Base-by-base conservation (phyloP, 441 rosid species). In the Arabidopsis lyrata region DNA sequence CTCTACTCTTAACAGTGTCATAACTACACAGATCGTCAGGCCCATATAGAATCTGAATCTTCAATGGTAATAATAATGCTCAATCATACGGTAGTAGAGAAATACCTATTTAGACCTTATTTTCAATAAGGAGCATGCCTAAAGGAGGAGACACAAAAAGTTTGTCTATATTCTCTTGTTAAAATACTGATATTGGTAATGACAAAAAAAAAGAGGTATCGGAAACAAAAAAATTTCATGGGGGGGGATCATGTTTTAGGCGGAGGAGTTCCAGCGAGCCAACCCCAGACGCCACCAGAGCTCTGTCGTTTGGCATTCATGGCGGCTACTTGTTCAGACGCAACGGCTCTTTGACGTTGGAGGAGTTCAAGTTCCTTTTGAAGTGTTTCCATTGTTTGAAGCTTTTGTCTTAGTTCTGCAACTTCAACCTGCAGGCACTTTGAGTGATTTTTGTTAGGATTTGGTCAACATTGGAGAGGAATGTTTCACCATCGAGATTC, bases 221-320 rank as follows among this genome's bases (percentile, higher is more conserved):
- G 55, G 48, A 8, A 53, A 53, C 55, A 63, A 64, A 11, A 11
- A 45, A 8, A 4, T 1, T 22, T 73, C 67, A 68, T 2, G 58
- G 72, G 72, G 72, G 72, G 3, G 70, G 45, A 34, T 86, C 86
- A 22, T 55, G 83, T n/a, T 75, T 78, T 59, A 18, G 35, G 65
- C 68, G 80, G 81, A 52, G 98, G 88, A 56, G 83, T 49, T 70
- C 99, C 98, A 0, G 97, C 91, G 35, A 95, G 88, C 99, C 99
- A 95, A 57, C 97, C 92, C 99, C 98, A 95, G 73, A 91, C 84
- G 8, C 98, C 92, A 49, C 96, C 86, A 0, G 99, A 93, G 70
- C 87, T 78, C 73, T 90, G 92, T 78, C 82, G 87, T 74, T 87
- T 88, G 73, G 82, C 86, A 27, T 92, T 91, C 53, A 84, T 66